Conservation (phyloP, 345 rosid genomes). For the Camelina neglecta region DNA sequence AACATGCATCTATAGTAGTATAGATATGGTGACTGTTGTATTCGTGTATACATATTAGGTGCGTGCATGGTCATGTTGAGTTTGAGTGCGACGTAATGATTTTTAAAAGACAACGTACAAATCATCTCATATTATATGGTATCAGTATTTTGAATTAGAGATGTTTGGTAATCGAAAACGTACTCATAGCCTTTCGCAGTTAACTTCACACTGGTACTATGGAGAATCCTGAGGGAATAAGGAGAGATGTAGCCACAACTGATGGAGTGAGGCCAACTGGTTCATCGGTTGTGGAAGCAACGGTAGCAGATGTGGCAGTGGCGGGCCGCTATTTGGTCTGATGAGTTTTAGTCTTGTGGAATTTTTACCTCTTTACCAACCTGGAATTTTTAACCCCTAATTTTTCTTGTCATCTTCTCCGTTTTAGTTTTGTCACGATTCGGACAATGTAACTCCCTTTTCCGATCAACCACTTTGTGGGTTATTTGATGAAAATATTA, state of each 20-base stretch:
- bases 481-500: too few species aligned
- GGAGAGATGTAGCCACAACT: slow-evolving; percentile 28
- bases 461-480: too few species aligned
- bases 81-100: not conserved
- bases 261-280: not conserved
- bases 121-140: not conserved
- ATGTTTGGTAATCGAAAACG: not conserved
- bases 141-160: not conserved
- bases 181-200: not conserved
- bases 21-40: too few species aligned
- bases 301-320: slow-evolving; percentile 43
- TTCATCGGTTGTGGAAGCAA: slow-evolving; percentile 32
- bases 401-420: too few species aligned
- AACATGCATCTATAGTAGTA: not conserved
- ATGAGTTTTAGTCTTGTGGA: too few species aligned
- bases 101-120: not conserved
- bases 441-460: too few species aligned
- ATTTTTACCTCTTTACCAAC: too few species aligned
- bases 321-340: slow-evolving; percentile 33
- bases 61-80: not conserved
- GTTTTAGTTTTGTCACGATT: too few species aligned
- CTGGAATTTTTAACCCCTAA: too few species aligned
- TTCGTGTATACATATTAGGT: too few species aligned
- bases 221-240: slow-evolving; percentile 28
- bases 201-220: not conserved